Conservation (phyloP, 768 basidiomycete genomes). For the Tylopilus cervinicoccineus region DNA sequence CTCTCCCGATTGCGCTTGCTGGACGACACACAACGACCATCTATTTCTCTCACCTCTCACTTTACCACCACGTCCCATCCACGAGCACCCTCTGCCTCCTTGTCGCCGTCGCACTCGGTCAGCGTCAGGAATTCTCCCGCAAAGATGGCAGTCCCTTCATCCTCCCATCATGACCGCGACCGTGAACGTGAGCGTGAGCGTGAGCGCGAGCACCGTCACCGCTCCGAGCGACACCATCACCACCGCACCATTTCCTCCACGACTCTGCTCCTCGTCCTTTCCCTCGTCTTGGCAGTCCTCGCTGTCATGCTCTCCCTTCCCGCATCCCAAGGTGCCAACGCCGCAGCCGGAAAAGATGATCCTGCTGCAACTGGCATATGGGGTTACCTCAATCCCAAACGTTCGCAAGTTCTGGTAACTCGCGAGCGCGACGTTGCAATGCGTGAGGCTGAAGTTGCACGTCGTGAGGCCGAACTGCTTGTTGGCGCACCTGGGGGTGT, state of each 20-base stretch:
- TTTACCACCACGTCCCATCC: constrained; percentile 63
- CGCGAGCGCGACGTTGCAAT: constrained; percentile 76
- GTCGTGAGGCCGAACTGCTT: constrained; percentile 82
- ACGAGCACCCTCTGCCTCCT: constrained; percentile 59
- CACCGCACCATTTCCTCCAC: constrained; percentile 87
- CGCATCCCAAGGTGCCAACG: constrained; percentile 39
- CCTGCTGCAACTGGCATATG: constrained; percentile 51
- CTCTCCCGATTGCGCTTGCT: constrained; percentile 16
- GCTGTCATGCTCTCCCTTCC: constrained; percentile 89
- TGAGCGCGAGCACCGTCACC: constrained; percentile 51
- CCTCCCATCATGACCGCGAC: constrained; percentile 68
- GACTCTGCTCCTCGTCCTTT: constrained; percentile 81
- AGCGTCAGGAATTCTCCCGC: constrained; percentile 47
- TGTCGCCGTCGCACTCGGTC: constrained; percentile 66
- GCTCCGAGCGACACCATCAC: constrained; percentile 65
- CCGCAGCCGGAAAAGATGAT: constrained; percentile 33
- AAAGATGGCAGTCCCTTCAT: constrained; percentile 84
- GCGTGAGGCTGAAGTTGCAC: constrained; percentile 86
- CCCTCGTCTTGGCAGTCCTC: constrained; percentile 81
- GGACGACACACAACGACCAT: constrained; percentile 11
- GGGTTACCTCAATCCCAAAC: constrained; percentile 77
- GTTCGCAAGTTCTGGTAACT: constrained; percentile 73
- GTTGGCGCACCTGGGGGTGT: constrained; percentile 83
- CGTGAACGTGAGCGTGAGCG: constrained; percentile 51
- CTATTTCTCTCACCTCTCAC: constrained; percentile 3